These are phyloP conservation scores for Dictyostelium purpureum DNA, from an alignment of 78 protist species.

Conservation along the genomic window DNA sequence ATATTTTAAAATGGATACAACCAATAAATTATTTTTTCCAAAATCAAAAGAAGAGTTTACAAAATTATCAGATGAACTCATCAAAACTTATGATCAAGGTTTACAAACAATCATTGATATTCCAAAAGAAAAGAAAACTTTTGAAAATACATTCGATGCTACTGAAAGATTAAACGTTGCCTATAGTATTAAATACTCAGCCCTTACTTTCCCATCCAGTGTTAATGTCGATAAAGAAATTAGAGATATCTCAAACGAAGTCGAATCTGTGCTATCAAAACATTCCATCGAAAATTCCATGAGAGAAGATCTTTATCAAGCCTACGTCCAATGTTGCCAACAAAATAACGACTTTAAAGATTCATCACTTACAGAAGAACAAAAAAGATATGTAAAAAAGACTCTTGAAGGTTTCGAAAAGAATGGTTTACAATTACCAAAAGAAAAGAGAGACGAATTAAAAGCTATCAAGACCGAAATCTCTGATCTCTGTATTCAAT, in stretches of 20 bases:
- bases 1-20: not conserved
- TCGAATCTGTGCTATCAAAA: conserved; percentile 16
- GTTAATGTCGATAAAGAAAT: conserved; percentile 25
- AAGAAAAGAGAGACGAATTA: conserved; percentile 56
- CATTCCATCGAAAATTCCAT: conserved; percentile 4
- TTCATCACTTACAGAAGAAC: not conserved
- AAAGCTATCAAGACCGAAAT: conserved; percentile 62
- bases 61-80: not conserved
- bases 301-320: conserved; percentile 72
- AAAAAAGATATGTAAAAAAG: conserved; percentile 49
- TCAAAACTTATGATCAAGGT: not conserved
- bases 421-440: conserved; percentile 80
- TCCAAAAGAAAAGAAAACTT: conserved; percentile 34
- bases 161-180: conserved; percentile 6
- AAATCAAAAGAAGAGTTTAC: conserved; percentile 3
- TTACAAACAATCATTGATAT: conserved; percentile 40
- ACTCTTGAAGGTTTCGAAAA: conserved; percentile 69
- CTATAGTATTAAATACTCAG: not conserved
- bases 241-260: conserved; percentile 60
- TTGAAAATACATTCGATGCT: conserved; percentile 29
- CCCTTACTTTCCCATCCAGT: conserved; percentile 20
- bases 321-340: not conserved
- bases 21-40: conserved; percentile 39
- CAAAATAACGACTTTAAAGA: conserved; percentile 20
- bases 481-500: conserved; percentile 49